A percentile compares a stretch with the other conserved stretches of the same genome.
phyloP scores from a whole-genome alignment of 2,329 filamentous ascomycete species.

The Sphaerulina vaccinii region DNA sequence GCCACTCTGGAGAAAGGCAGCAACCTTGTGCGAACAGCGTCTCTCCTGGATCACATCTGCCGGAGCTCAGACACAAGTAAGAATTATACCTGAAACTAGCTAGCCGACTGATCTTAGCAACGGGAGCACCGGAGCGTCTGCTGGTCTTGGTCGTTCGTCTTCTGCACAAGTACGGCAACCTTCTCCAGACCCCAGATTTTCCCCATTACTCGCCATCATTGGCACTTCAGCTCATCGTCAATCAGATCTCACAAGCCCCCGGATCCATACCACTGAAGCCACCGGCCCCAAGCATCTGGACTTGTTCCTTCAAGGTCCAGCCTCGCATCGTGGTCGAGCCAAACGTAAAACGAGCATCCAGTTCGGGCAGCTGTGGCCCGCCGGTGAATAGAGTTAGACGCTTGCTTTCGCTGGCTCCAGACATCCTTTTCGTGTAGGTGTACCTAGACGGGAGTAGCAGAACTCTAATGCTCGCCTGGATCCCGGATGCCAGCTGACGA shows the following conservation, averaged over 20 bases:
- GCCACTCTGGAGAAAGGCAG: constrained; percentile 8
- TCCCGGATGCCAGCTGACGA: constrained; percentile 28
- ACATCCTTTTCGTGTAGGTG: constrained; percentile 18
- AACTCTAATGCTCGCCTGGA: constrained; percentile 27
- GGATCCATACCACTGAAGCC: background rate
- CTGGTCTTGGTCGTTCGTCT: constrained; percentile 3
- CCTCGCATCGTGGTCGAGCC: constrained; percentile 11
- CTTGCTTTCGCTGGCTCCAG: constrained; percentile 22
- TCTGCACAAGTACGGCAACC: constrained; percentile 17
- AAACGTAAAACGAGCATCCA: constrained; percentile 20
- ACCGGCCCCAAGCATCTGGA: constrained; percentile 3
- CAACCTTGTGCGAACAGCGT: constrained; percentile 18
- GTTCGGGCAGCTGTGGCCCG: constrained; percentile 22
- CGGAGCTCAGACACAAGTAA: constrained; percentile 19
- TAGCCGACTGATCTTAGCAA: constrained; percentile 9
- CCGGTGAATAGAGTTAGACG: constrained; percentile 28
- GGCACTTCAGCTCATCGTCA: constrained; percentile 6
- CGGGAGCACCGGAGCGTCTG: constrained; percentile 5
- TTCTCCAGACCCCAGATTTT: constrained; percentile 32
- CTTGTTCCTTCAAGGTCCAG: constrained; percentile 5
- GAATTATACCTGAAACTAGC: constrained; percentile 16
- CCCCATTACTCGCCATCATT: constrained; percentile 19
- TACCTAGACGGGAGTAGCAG: constrained; percentile 15
- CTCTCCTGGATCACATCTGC: constrained; percentile 21
- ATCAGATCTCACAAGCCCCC: background rate